Conservation (phyloP, 306 rosid genomes). For the Mimosa bimucronata region DNA sequence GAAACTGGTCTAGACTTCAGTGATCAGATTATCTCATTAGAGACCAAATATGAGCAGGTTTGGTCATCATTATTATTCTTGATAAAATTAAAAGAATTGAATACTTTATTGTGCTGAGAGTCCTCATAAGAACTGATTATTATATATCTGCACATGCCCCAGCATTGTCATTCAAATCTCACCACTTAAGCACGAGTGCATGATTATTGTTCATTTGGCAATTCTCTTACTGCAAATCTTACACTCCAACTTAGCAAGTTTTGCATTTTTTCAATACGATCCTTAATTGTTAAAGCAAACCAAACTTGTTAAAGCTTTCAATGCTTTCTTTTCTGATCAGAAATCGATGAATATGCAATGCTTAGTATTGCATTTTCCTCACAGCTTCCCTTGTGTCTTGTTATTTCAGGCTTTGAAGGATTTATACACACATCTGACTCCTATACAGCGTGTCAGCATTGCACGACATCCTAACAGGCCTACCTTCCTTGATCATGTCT, state of each 20-base stretch:
- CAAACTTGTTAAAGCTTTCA: background rate
- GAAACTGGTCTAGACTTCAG: conserved; percentile 93
- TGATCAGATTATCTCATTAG: conserved; percentile 77
- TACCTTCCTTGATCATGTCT: conserved; percentile 89
- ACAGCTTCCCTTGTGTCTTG: conserved; percentile 18
- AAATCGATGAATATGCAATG: conserved; percentile 15
- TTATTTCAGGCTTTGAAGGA: conserved; percentile 74
- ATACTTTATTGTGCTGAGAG: background rate
- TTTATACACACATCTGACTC: conserved; percentile 71
- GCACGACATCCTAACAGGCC: conserved; percentile 99
- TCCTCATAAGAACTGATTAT: conserved; percentile 7
- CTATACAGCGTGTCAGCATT: conserved; percentile 80
- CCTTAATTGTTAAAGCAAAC: background rate
- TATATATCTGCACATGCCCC: background rate
- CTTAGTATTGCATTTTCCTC: conserved; percentile 14
- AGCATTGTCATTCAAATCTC: background rate
- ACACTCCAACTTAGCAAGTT: background rate
- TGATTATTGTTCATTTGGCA: conserved; percentile 13
- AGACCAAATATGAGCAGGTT: conserved; percentile 83
- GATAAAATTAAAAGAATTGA: background rate
- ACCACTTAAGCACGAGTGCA: conserved; percentile 2
- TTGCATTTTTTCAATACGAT: background rate
- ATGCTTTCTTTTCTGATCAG: background rate
- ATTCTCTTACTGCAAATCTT: background rate
- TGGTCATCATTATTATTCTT: conserved; percentile 27